phyloP scores from a whole-genome alignment of 805 yeast genomes.

The Starmera caribaea region DNA sequence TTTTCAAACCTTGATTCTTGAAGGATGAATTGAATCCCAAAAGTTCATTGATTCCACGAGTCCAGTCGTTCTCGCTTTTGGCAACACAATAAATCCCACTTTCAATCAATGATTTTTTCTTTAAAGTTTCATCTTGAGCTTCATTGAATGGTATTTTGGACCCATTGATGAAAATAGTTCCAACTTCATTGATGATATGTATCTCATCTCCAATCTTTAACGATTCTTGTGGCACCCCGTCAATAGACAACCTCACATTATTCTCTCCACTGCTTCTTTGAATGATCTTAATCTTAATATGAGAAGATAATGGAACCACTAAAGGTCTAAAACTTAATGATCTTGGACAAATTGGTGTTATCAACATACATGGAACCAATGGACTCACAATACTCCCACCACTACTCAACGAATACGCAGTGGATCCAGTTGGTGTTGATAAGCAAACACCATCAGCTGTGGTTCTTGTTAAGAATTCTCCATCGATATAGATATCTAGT shows the following conservation, averaged over 20 bases:
- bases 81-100: conserved; percentile 86
- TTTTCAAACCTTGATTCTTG: conserved; percentile 31
- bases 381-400: conserved; percentile 96
- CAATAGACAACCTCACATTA: conserved; percentile 60
- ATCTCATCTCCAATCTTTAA: conserved; percentile 72
- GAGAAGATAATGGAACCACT: conserved; percentile 69
- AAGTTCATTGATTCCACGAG: conserved; percentile 76
- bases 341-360: conserved; percentile 90
- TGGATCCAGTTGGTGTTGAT: conserved; percentile 91
- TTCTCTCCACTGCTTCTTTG: conserved; percentile 33
- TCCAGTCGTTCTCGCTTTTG: conserved; percentile 82
- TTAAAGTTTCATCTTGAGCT: conserved; percentile 10
- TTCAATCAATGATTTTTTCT: conserved; percentile 15
- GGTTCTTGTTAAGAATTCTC: conserved; percentile 76
- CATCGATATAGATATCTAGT: conserved; percentile 78
- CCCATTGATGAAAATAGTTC: conserved; percentile 46
- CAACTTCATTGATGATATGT: conserved; percentile 58
- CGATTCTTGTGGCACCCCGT: conserved; percentile 70
- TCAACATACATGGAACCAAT: conserved; percentile 64
- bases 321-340: conserved; percentile 86
- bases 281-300: conserved; percentile 53
- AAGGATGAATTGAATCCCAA: conserved; percentile 85
- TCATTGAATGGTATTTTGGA: conserved; percentile 32
- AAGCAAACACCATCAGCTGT: conserved; percentile 86
- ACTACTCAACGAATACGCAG: conserved; percentile 81